Base-by-base conservation (phyloP, 495 filamentous ascomycete genomes). In the Penicillium dipodomyicola region DNA sequence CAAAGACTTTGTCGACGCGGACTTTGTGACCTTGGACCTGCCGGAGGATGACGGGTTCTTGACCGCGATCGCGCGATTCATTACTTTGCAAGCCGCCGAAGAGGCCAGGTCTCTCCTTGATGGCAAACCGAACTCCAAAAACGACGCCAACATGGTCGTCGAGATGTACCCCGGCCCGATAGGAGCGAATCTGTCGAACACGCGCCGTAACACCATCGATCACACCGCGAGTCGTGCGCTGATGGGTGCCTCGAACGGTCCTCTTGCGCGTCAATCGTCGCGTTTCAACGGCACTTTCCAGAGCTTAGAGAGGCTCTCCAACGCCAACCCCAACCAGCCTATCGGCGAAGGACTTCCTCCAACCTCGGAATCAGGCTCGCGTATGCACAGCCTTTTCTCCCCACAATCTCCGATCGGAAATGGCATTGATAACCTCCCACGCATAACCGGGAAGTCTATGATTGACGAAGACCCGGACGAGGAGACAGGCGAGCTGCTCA, bases 381-480 rank as follows among this genome's bases (percentile, higher is more conserved):
- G 85, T 29, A 84, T 91, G 50, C 85, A 89, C 53, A 88, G 75
- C 59, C 70, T 94, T 39, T 96, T 95, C 73, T 90, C 87, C 17
- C 88, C 90, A 3, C 87, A 92, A 63, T 95, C 90, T 22, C 88
- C 90, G 10, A 87, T 94, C 56, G 87, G 84, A 39, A 91, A 89
- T 63, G 84, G 89, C 46, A 77, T 91, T 10, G 76, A 79, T 43
- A 87, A 90, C 52, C 80, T 84, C 25, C 82, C 83, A 19, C 84
- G 89, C 49, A 79, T 89, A 46, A 84, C 85, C 15, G 89, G 92
- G 52, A 96, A 93, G 71, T 84, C 86, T 3, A 81, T 95, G 52
- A 96, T 96, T 61, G 91, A 89, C 63, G 85, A 91, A 64, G 90
- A 95, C 64, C 79, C 83, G 9, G 90, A 91, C 49, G 91, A 96